phyloP scores from a whole-genome alignment of 768 basidiomycete species.

The Kwoniella dendrophila region DNA sequence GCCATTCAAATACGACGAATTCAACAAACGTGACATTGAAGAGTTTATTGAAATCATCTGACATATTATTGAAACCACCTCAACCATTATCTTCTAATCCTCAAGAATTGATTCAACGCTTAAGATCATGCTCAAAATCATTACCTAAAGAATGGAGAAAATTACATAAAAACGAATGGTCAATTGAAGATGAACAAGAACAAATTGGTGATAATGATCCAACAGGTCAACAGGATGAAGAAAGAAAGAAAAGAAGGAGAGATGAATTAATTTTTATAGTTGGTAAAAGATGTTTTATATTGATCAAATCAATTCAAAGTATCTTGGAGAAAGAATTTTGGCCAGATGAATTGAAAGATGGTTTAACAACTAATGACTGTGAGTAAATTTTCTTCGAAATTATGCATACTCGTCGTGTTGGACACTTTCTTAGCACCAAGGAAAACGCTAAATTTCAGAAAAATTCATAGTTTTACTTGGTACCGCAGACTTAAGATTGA shows the following conservation, averaged over 20 bases:
- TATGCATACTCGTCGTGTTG: no score
- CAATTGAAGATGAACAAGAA: conserved; percentile 12
- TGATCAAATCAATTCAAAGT: conserved; percentile 24
- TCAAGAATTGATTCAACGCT: conserved; percentile 14
- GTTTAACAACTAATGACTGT: conserved; percentile 25
- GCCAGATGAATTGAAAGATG: conserved; percentile 23
- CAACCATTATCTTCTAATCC: conserved; percentile 26
- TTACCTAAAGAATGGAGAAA: conserved; percentile 30
- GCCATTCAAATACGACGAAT: not conserved
- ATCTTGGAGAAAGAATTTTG: conserved; percentile 37
- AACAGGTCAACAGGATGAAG: not conserved
- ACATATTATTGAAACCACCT: conserved; percentile 31
- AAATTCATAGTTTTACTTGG: conserved; percentile 34
- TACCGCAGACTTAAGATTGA: conserved; percentile 36
- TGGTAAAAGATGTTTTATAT: conserved; percentile 32
- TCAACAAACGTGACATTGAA: conserved; percentile 11
- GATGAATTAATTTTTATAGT: conserved; percentile 26
- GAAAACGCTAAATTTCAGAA: not conserved
- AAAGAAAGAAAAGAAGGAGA: conserved; percentile 17
- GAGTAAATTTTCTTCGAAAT: not conserved
- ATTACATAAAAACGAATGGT: conserved; percentile 7
- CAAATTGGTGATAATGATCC: conserved; percentile 10
- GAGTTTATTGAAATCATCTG: conserved; percentile 20
- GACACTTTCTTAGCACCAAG: no score
- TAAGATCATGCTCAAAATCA: conserved; percentile 17